Base-by-base conservation (phyloP, 2,329 filamentous ascomycete genomes). In the Curvularia hawaiiensis region DNA sequence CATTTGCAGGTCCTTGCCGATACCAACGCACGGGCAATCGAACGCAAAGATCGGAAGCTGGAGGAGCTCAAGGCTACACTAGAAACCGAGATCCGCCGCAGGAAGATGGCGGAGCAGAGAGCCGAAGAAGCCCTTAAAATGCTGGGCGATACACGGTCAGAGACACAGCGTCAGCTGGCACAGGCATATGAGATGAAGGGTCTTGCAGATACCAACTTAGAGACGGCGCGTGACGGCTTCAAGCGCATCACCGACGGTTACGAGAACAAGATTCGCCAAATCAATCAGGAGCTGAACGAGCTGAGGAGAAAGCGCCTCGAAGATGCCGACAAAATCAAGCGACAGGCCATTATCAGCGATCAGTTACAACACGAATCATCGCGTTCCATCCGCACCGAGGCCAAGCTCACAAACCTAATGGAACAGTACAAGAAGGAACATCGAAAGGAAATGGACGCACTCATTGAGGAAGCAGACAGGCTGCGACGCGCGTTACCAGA, bases 1-100 rank as follows among this genome's bases (percentile, higher is more conserved):
- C 84, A 85, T 62, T 82, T 87, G 8, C 79, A 90, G 59, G 82
- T 91, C 51, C 87, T 91, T 65, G 87, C 87, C 56, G 87, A 84
- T 66, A 86, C 91, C 53, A 90, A 89, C 64, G 89, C 89, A 72
- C 85, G 87, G 14, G 79, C 91, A 8, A 81, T 93, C 28, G 84
- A 87, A 56, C 82, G 90, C 56, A 90, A 90, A 69, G 90, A 92
- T 69, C 84, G 90, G 12, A 90, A 91, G 72, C 84, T 92, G 41
- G 88, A 90, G 62, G 85, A 87, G 44, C 75, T 92, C 58, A 87
- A 88, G 66, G 80, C 82, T 9, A 80, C 85, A 18, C 79, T 92
- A 28, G 87, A 89, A 40, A 74, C 81, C 2, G 90, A 92, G 76
- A 84, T 84, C 71, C 82, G 84, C 64, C 84, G 86, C 61, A 81